Base-by-base conservation (phyloP, 2,329 filamentous ascomycete genomes). In the Pseudogymnoascus sp. region DNA sequence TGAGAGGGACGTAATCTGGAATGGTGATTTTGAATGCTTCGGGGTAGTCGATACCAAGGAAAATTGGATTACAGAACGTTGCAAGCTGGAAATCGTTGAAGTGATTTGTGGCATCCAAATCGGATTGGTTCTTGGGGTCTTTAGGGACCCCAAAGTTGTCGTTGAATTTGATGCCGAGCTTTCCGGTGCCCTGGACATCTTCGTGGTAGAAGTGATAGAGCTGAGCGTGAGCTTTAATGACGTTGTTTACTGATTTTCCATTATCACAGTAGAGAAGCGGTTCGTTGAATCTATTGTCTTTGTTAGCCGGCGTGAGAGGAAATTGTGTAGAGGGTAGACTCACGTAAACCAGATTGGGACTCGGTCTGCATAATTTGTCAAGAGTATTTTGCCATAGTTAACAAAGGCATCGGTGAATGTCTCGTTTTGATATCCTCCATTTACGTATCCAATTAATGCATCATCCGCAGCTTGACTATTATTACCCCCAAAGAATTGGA, bases 181-280 rank as follows among this genome's bases (percentile, higher is more conserved):
- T 78, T 0, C 81, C 82, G 0, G 73, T 76, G 23, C 80, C 82
- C 2, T 78, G 75, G 34, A 85, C 74, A 21, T 81, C 78, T 6
- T 84, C 78, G 53, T 81, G 78, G 70, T 85, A 85, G 72, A 80
- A 85, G 69, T 79, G 78, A 44, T 78, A 80, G 0, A 82, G 75
- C 21, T 77, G 73, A 0, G 81, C 80, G 63, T 84, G 81, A 0
- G 81, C 75, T 63, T 79, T 79, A 65, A 82, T 66, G 10, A 79
- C 77, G 23, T 76, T 70, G 56, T 77, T 68, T 3, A 78, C 67
- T 0, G 73, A 69, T 4, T 73, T 73, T 0, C 75, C 77, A 63
- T 79, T 79, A 59, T 73, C 70, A 2, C 74, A 72, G 23, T 76
- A 75, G 1, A 81, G 68, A 0, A 80, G 72, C 1, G 81, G 81